These are phyloP conservation scores for Malania oleifera DNA, from an alignment of 164 flowering plant genomes.

Conservation along the genomic window DNA sequence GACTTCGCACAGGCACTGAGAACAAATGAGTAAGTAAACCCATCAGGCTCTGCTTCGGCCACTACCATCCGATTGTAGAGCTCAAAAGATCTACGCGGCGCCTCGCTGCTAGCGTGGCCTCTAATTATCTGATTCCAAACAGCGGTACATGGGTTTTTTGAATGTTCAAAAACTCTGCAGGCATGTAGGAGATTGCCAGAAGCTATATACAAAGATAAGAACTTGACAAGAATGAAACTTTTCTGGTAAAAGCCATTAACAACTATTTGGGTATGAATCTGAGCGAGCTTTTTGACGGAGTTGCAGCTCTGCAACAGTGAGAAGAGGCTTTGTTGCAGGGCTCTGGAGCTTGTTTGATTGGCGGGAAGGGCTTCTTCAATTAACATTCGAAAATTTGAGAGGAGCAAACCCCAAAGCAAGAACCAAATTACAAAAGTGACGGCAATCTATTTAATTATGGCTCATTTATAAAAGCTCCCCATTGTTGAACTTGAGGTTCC, in stretches of 20 bases:
- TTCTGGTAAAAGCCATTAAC: conserved; percentile 46
- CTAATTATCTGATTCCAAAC: conserved; percentile 65
- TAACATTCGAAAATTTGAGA: conserved; percentile 13
- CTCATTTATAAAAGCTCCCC: too few relatives aligned
- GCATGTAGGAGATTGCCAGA: conserved; percentile 31
- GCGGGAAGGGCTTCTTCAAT: conserved; percentile 17
- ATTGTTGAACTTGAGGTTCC: too few relatives aligned
- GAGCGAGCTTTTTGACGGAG: conserved; percentile 20
- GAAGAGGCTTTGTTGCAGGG: conserved; percentile 37
- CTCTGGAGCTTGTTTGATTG: conserved; percentile 22
- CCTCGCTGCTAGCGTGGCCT: conserved; percentile 27
- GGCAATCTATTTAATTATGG: too few relatives aligned
- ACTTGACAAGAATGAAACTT: conserved; percentile 45
- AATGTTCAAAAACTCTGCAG: conserved; percentile 23
- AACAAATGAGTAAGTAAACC: conserved; percentile 50
- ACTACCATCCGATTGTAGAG: conserved; percentile 35
- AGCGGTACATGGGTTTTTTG: conserved; percentile 35
- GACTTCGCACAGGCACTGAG: conserved; percentile 40
- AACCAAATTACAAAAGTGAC: too few relatives aligned
- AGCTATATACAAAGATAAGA: conserved; percentile 31
- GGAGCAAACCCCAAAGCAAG: too few relatives aligned
- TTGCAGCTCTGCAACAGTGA: conserved; percentile 27
- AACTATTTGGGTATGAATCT: conserved; percentile 47
- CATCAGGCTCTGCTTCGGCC: conserved; percentile 35
- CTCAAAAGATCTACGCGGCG: conserved; percentile 24